These are phyloP conservation scores for Castanospermum australe DNA, from an alignment of 306 rosid species.

Conservation along the genomic window DNA sequence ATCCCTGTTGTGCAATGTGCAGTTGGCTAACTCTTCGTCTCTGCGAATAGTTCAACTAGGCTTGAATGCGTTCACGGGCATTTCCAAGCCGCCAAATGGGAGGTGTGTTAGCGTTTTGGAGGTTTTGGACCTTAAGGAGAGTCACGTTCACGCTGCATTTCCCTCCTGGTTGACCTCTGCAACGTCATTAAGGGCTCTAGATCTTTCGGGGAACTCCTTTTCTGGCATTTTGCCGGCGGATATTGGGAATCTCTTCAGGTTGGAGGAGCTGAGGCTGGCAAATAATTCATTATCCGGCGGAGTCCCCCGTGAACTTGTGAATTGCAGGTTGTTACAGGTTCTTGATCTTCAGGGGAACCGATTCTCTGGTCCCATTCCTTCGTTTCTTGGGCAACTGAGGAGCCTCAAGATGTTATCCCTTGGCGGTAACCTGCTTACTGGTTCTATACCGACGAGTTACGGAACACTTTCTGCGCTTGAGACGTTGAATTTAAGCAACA, in stretches of 20 bases:
- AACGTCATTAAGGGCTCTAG: slow-evolving; percentile 47
- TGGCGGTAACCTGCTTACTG: slow-evolving; percentile 53
- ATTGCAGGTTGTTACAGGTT: slow-evolving; percentile 50
- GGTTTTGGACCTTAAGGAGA: slow-evolving; percentile 53
- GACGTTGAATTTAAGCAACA: slow-evolving; percentile 53
- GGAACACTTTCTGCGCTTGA: slow-evolving; percentile 55
- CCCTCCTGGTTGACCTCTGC: slow-evolving; percentile 65
- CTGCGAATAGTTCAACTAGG: slow-evolving; percentile 51
- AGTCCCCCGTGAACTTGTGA: slow-evolving; percentile 54
- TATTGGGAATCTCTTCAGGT: slow-evolving; percentile 46
- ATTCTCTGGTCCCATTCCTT: slow-evolving; percentile 56
- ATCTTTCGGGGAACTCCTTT: slow-evolving; percentile 70
- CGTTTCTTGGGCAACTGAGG: slow-evolving; percentile 43
- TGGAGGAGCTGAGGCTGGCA: slow-evolving; percentile 50
- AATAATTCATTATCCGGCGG: slow-evolving; percentile 59
- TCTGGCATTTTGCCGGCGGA: slow-evolving; percentile 49
- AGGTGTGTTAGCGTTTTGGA: slow-evolving; percentile 47
- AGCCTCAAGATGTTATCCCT: slow-evolving; percentile 52
- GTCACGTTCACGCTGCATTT: slow-evolving; percentile 48
- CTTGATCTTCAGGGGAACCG: slow-evolving; percentile 64
- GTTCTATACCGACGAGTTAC: slow-evolving; percentile 52
- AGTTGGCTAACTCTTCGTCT: slow-evolving; percentile 30
- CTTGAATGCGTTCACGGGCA: slow-evolving; percentile 68
- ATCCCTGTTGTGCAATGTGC: slow-evolving; percentile 45
- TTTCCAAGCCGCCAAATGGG: slow-evolving; percentile 48